Conservation (phyloP, 2,329 filamentous ascomycete genomes). For the Botrytis squamosa region DNA sequence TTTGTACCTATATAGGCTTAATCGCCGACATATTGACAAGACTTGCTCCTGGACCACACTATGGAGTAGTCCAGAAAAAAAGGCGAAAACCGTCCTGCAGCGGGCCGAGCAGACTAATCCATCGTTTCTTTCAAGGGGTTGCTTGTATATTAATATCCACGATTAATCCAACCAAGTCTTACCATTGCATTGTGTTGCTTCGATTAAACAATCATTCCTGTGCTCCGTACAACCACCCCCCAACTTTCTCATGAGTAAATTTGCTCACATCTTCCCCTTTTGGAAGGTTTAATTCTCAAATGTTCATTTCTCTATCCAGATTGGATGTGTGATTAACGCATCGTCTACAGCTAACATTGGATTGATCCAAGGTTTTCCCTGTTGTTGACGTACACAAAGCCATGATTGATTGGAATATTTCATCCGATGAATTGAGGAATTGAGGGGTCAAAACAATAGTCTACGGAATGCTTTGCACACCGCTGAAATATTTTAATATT, state of each 20-base stretch:
- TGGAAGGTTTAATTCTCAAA: background rate
- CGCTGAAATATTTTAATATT: background rate
- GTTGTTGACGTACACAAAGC: background rate
- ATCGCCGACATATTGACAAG: background rate
- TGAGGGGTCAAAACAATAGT: background rate
- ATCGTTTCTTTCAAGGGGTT: constrained; percentile 2
- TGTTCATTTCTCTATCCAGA: background rate
- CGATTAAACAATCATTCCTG: background rate
- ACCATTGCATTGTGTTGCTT: background rate
- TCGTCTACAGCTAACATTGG: background rate
- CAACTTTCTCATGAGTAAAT: constrained; percentile 12
- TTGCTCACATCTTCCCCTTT: constrained; percentile 6
- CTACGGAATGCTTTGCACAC: constrained; percentile 11
- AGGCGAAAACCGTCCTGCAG: constrained; percentile 34
- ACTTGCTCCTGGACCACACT: background rate
- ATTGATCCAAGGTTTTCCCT: constrained; percentile 2
- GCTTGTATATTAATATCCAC: constrained; percentile 6
- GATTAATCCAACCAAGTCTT: constrained; percentile 2
- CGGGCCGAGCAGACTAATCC: constrained; percentile 34
- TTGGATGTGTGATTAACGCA: constrained; percentile 4
- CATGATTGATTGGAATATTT: constrained; percentile 3
- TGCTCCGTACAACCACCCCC: background rate
- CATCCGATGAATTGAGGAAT: background rate
- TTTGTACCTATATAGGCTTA: background rate
- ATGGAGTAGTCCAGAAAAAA: constrained; percentile 6